Conservation (phyloP, 2,329 filamentous ascomycete genomes). For the Zarea fungicola region DNA sequence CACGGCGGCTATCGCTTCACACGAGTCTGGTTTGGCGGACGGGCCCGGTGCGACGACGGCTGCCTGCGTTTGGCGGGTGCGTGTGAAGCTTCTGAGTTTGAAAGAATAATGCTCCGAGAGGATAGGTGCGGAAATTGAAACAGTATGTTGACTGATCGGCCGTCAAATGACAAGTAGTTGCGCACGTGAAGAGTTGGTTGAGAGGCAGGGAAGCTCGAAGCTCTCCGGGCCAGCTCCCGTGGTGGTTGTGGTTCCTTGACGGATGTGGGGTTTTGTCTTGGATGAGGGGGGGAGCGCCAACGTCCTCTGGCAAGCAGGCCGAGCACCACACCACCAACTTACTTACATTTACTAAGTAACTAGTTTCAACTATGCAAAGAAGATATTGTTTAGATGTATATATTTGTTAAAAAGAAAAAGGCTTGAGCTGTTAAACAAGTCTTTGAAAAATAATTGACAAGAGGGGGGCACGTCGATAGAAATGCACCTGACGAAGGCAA, state of each 20-base stretch:
- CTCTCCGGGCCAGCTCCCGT: neutral
- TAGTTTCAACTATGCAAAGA: too few species aligned
- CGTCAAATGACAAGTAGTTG: constrained; percentile 9
- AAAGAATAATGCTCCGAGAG: neutral
- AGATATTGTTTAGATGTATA: too few species aligned
- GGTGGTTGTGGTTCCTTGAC: neutral
- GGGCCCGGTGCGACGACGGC: neutral
- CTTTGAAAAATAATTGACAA: too few species aligned
- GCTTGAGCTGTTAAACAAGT: too few species aligned
- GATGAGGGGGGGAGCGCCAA: constrained; percentile 2
- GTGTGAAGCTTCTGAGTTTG: neutral
- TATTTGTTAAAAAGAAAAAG: too few species aligned
- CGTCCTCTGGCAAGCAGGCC: neutral
- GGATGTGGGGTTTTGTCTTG: constrained; percentile 4
- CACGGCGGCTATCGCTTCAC: constrained; percentile 6
- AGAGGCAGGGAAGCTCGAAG: constrained; percentile 5
- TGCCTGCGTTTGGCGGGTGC: constrained; percentile 3
- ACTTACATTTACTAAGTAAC: too few species aligned
- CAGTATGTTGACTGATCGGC: neutral
- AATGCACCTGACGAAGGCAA: too few species aligned
- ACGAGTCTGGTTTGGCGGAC: neutral
- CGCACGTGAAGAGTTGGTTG: constrained; percentile 5
- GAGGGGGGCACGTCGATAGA: too few species aligned
- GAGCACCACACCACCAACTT: neutral
- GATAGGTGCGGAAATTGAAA: neutral